Evolutionary conservation across 2,329 filamentous ascomycete genomes (phyloP), one percentile per base, ranked within the genome.

Genomic region (Ramularia endophylla): DNA sequence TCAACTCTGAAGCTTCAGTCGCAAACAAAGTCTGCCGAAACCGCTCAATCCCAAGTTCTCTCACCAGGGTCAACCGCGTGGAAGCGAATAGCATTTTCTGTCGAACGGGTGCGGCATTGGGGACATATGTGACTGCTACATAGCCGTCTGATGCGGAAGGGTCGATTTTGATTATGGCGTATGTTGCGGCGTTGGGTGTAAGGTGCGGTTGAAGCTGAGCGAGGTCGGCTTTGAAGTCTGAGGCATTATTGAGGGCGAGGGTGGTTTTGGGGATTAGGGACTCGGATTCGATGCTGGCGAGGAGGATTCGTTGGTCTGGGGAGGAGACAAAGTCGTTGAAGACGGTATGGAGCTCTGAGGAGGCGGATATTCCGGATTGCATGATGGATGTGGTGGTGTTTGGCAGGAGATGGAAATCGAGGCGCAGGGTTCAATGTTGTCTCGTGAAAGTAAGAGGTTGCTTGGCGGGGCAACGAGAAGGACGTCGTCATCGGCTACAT

Each of bases 61-160:
- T 77, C 36, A 83, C 76, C 1, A 92, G 73, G 0, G 85, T 85
- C 54, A 89, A 70, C 8, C 85, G 77, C 19, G 86, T 89, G 17
- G 80, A 78, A 5, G 86, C 85, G 62, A 90, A 89, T 16, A 92
- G 75, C 82, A 87, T 92, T 72, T 92, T 92, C 62, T 87, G 83
- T 28, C 86, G 80, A 42, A 92, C 85, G 19, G 82, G 83, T 28
- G 86, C 86, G 1, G 77, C 61, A 63, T 90, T 84, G 18, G 86
- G 87, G 5, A 92, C 80, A 62, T 88, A 92, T 27, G 85, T 87
- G 27, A 89, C 69, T 33, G 81, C 83, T 18, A 84, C 67, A 50
- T 88, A 79, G 50, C 64, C 65, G 41, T 61, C 53, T 30, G 59
- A 38, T 5, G 54, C 52, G 27, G 65, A 61, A 38, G 78, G 71